Evolutionary conservation across 1,284 basidiomycete genomes (phyloP), one percentile per base, ranked within the genome.

Genomic region (Leccinum subrobustum): DNA sequence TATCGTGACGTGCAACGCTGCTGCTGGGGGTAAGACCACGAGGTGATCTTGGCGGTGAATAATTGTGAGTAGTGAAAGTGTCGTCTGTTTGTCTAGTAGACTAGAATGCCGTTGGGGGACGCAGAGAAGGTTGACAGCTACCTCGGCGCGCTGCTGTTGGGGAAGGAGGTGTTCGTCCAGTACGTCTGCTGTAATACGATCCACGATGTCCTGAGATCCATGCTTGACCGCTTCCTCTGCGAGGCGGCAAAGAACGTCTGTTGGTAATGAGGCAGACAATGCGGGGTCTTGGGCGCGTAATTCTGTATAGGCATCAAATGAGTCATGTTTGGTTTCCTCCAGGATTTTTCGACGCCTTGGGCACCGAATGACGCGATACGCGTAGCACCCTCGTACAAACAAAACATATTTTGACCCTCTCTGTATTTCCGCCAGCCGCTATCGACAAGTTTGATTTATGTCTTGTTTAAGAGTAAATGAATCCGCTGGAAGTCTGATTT

Each of bases 141-240:
- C 59, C 52, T 67, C 56, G 33, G 67, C 61, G 18, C 72, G 73
- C 42, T 61, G 66, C 39, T 63, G 56, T 52, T 59, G 57, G 14
- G 20, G 27, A 39, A 68, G 63, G 53, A 73, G 67, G 51, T 61
- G 56, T 25, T 62, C 63, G 58, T 71, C 72, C 75, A 76, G 51
- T 67, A 75, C 56, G 75, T 73, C 72, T 76, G 73, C 63, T 42
- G 73, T 42, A 65, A 73, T 67, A 75, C 61, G 27, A 76, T 67
- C 75, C 73, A 73, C 57, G 44, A 76, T 70, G 50, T 63, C 52
- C 56, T 74, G 63, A 47, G 64, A 72, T 75, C 72, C 70, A 67
- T 74, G 56, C 59, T 62, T 66, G 63, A 68, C 62, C 64, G 72
- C 74, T 35, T 64, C 64, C 35, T 73, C 65, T 23, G 71, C 71